Base-by-base conservation (phyloP, 306 rosid species). In the Ormosia emarginata region DNA sequence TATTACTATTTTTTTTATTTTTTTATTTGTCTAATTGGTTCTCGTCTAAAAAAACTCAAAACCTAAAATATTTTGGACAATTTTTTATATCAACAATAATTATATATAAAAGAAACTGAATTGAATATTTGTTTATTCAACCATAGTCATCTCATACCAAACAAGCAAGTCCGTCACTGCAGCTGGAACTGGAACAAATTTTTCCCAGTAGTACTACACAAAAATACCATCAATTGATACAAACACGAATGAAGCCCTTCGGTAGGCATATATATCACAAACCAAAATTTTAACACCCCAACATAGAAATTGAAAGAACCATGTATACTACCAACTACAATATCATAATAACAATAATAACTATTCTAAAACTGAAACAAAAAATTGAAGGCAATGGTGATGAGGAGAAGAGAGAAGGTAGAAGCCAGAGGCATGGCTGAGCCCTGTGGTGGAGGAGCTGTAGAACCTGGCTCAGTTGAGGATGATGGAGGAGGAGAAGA, bases 401-500 rank as follows among this genome's bases (percentile, higher is more conserved):
- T 14, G 12, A 79, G 32, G 68, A 78, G 50, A 37, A 82, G 18
- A 69, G 81, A 47, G 40, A 64, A 70, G 40, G 86, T 32, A 64
- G 86, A 36, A 39, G 80, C 53, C 0, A 64, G 32, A 64, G 83
- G 9, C 4, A 71, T 34, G 41, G 88, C 78, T 5, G 86, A 68
- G 82, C 78, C 65, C 3, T 40, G 29, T 24, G 87, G 80, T 33
- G 85, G 87, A 74, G 67, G 46, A 43, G 83, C 49, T 11, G 33
- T 72, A 3, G 46, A 44, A 47, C 44, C 32, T 5, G 82, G 41
- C 13, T n/a, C 37, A 12, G 77, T 36, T 5, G 72, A 33, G 7
- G 75, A 43, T 4, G 89, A 40, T 24, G 75, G 79, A 24, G 80
- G 65, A 24, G 75, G 4, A 67, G 78, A 57, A 77, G 81, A 71